phyloP scores from a whole-genome alignment of 306 rosid species.

The Quercus alba region DNA sequence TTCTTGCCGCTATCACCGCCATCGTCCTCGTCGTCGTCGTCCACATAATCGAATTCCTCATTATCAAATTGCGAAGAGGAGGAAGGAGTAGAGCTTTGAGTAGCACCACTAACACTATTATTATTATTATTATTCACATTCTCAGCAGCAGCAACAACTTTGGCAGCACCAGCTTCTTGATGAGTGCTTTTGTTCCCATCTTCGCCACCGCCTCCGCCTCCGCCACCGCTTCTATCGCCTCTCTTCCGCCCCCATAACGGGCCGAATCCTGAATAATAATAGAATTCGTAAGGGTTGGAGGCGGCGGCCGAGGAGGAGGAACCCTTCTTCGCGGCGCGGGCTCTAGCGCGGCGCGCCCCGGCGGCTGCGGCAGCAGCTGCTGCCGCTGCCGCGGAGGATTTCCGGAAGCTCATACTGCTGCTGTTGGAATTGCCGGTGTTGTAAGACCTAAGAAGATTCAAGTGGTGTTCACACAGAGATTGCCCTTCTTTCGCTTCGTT shows the following conservation, averaged over 20 bases:
- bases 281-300: conserved; percentile 59
- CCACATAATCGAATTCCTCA: conserved; percentile 40
- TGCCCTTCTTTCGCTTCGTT: conserved; percentile 32
- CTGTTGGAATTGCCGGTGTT: not conserved
- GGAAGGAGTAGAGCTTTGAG: conserved; percentile 17
- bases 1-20: conserved; percentile 38
- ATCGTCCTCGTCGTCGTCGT: conserved; percentile 45
- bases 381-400: conserved; percentile 2
- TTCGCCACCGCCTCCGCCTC: not conserved
- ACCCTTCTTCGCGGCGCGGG: conserved; percentile 19
- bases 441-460: conserved; percentile 29
- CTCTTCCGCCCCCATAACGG: conserved; percentile 62
- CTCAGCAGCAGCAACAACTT: not conserved
- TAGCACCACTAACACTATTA: not conserved
- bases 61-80: conserved; percentile 13
- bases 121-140: not conserved
- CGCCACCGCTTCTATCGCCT: conserved; percentile 42
- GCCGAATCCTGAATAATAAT: conserved; percentile 84
- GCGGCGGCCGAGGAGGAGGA: not conserved
- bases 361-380: not conserved
- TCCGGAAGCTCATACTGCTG: not conserved
- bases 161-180: not conserved
- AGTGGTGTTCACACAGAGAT: conserved; percentile 38
- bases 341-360: conserved; percentile 7
- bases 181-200: not conserved